Conservation (phyloP, 768 basidiomycete genomes). For the Chiua virens region DNA sequence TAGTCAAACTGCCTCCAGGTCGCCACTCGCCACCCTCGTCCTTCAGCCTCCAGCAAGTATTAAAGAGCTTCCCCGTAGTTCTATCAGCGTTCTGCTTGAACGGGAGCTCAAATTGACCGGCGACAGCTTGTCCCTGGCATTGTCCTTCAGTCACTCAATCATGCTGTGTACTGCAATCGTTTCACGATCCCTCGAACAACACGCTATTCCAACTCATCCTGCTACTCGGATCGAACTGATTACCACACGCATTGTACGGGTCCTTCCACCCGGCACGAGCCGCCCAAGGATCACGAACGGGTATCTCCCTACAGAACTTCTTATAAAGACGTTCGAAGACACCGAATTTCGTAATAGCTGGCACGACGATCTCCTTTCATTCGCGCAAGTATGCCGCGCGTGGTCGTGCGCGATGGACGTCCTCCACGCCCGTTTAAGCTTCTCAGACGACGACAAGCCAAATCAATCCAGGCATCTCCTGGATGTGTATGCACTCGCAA, state of each 20-base stretch:
- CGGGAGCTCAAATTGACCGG: slow-evolving; percentile 12
- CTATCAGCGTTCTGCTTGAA: slow-evolving; percentile 14
- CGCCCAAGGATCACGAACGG: slow-evolving; percentile 5
- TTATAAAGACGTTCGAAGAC: slow-evolving; percentile 21
- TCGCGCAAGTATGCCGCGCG: slow-evolving; percentile 25
- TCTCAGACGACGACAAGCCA: slow-evolving; percentile 14
- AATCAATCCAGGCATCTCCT: neutral
- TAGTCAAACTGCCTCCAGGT: slow-evolving; percentile 3
- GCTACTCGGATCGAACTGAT: slow-evolving; percentile 14
- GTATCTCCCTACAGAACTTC: slow-evolving; percentile 20
- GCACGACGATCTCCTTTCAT: slow-evolving; percentile 22
- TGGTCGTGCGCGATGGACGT: slow-evolving; percentile 26
- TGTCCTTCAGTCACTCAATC: slow-evolving; percentile 26
- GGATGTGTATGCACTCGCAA: slow-evolving; percentile 18
- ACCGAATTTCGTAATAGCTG: slow-evolving; percentile 16
- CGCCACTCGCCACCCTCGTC: slow-evolving; percentile 10
- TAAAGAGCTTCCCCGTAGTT: slow-evolving; percentile 2
- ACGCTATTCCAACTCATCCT: slow-evolving; percentile 3
- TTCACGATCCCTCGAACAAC: neutral
- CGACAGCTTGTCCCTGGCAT: slow-evolving; percentile 14
- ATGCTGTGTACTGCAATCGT: slow-evolving; percentile 13
- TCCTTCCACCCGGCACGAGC: slow-evolving; percentile 6
- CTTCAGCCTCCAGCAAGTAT: slow-evolving; percentile 9
- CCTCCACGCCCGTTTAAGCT: slow-evolving; percentile 11
- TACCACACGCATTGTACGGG: slow-evolving; percentile 22